phyloP scores from a whole-genome alignment of 208 protist genomes.

The Zelonia costaricensis region DNA sequence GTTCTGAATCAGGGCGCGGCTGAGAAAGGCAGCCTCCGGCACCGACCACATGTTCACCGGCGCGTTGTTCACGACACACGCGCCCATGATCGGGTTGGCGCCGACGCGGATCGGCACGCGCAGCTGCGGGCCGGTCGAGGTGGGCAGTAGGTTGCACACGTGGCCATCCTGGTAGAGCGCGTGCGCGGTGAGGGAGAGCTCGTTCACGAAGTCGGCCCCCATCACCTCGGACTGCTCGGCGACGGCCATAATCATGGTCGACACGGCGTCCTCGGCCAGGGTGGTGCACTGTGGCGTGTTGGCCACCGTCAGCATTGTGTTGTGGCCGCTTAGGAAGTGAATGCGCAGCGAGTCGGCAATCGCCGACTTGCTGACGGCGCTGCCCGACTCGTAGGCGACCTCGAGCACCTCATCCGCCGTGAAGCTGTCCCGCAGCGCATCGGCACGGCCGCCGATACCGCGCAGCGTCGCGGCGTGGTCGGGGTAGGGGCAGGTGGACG shows the following conservation, averaged over 20 bases:
- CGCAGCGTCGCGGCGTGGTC: not conserved
- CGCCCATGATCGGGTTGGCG: constrained; percentile 43
- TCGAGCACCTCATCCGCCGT: constrained; percentile 33
- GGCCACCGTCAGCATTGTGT: constrained; percentile 30
- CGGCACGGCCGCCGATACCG: not conserved
- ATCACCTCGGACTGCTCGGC: constrained; percentile 15
- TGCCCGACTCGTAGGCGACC: constrained; percentile 22
- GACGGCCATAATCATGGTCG: constrained; percentile 23
- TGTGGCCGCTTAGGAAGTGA: constrained; percentile 45
- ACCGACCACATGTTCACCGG: constrained; percentile 22
- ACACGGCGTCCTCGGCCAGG: constrained; percentile 37
- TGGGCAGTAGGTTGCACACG: constrained; percentile 38
- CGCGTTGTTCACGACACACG: constrained; percentile 29
- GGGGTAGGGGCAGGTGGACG: too few relatives aligned
- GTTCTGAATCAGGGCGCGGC: constrained; percentile 33
- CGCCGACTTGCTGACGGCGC: constrained; percentile 8
- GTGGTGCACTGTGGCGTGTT: constrained; percentile 33
- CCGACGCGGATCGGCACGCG: constrained; percentile 12
- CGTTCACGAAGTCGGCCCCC: constrained; percentile 23
- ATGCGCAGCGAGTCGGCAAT: constrained; percentile 21
- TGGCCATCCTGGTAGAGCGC: constrained; percentile 24
- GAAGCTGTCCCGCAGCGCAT: constrained; percentile 2
- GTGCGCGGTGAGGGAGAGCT: constrained; percentile 31
- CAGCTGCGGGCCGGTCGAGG: not conserved
- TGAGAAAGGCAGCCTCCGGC: constrained; percentile 25